These are phyloP conservation scores for Kondoa subrosea DNA, from an alignment of 768 basidiomycete genomes.

Conservation along the genomic window DNA sequence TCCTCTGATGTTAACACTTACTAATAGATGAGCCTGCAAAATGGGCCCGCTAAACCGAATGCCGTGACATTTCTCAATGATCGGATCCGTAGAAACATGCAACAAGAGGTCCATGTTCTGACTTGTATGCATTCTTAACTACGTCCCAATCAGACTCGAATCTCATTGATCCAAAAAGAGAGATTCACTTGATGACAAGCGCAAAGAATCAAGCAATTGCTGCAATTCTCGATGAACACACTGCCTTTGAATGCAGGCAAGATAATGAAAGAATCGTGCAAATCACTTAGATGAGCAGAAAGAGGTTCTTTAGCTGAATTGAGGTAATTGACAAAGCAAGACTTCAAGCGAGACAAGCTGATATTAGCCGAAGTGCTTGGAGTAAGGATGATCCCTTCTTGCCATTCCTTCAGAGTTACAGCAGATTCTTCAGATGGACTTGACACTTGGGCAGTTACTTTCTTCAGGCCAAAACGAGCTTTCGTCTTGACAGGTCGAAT, in stretches of 20 bases:
- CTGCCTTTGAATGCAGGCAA: not conserved
- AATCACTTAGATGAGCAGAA: not conserved
- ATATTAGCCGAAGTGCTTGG: not conserved
- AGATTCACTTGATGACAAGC: not conserved
- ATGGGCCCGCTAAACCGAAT: not conserved
- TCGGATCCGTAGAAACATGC: not conserved
- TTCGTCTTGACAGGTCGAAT: not conserved
- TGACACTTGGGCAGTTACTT: not conserved
- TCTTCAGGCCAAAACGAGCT: not conserved
- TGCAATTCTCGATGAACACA: not conserved
- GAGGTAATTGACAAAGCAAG: not conserved
- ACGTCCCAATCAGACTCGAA: not conserved
- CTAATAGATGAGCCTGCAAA: not conserved
- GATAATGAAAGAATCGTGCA: not conserved
- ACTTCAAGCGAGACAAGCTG: not conserved
- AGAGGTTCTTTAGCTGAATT: not conserved
- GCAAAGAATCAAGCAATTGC: not conserved
- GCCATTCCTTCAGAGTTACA: not conserved
- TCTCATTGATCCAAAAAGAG: no score
- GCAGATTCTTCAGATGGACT: not conserved
- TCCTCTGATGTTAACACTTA: not conserved
- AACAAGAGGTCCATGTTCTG: not conserved
- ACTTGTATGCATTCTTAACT: not conserved
- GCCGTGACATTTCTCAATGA: not conserved
- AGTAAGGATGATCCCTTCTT: not conserved